These are phyloP conservation scores for Trebouxia sp. DNA, from an alignment of 139 green algal genomes.

Conservation along the genomic window DNA sequence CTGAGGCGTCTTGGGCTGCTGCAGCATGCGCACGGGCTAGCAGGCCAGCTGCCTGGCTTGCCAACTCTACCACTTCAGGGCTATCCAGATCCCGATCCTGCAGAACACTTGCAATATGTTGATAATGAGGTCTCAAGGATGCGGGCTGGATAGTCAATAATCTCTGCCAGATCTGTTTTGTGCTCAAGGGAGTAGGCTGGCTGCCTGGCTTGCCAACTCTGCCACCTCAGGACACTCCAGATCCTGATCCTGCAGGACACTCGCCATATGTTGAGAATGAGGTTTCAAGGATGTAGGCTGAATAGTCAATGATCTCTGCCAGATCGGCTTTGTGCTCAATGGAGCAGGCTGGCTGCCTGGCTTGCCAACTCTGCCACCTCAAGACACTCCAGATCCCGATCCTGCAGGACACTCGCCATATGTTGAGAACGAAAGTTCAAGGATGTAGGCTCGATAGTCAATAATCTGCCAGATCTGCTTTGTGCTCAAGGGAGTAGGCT, in stretches of 20 bases:
- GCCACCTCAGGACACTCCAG: background rate
- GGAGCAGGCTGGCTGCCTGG: background rate
- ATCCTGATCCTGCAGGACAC: background rate
- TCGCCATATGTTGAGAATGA: background rate
- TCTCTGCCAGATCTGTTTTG: too few relatives aligned
- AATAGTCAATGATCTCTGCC: too few relatives aligned
- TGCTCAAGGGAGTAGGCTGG: background rate
- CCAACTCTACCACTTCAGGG: background rate
- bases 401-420: background rate
- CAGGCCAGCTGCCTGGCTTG: slow-evolving; percentile 5
- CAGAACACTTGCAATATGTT: background rate
- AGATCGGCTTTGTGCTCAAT: background rate
- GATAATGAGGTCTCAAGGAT: background rate
- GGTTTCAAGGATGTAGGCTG: too few relatives aligned
- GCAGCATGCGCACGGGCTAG: background rate
- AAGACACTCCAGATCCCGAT: background rate
- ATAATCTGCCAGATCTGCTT: too few relatives aligned
- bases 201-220: background rate
- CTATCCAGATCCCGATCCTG: slow-evolving; percentile 13
- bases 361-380: background rate
- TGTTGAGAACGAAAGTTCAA: background rate
- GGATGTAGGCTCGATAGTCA: too few relatives aligned
- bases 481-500: background rate
- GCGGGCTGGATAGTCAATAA: too few relatives aligned
- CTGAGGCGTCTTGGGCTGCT: background rate